phyloP scores from a whole-genome alignment of 2,329 filamentous ascomycete genomes.

The Pyricularia sp. region DNA sequence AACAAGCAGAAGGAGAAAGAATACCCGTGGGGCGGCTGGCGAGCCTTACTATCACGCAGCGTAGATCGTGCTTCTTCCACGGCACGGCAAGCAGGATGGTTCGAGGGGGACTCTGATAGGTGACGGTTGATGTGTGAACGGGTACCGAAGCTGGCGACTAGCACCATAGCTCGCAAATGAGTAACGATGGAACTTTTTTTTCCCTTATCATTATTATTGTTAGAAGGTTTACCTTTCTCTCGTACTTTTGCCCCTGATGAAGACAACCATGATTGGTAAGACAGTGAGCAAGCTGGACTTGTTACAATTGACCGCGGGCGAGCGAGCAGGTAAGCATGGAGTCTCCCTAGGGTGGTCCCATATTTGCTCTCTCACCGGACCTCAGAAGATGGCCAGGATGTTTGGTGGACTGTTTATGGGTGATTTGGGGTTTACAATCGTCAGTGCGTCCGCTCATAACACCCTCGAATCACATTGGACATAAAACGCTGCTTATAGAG shows the following conservation, averaged over 20 bases:
- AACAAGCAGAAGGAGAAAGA: background rate
- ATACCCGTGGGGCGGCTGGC: background rate
- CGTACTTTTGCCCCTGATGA: background rate
- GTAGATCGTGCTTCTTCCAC: background rate
- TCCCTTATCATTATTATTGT: background rate
- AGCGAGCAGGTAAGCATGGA: background rate
- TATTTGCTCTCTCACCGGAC: background rate
- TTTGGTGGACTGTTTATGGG: slow-evolving; percentile 18
- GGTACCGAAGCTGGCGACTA: background rate
- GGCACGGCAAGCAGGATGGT: background rate
- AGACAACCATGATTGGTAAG: background rate
- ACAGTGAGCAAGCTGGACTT: background rate
- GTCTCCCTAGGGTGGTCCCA: background rate
- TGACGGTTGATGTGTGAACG: background rate
- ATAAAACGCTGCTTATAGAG: background rate
- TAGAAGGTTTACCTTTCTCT: background rate
- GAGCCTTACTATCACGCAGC: background rate
- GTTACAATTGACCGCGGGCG: background rate
- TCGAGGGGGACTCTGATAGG: background rate
- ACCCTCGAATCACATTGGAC: background rate
- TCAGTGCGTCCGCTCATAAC: background rate
- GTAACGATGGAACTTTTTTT: background rate
- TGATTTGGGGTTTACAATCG: background rate
- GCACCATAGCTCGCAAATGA: background rate
- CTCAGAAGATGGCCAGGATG: slow-evolving; percentile 21